These are phyloP conservation scores for Blastobotrys indianensis DNA, from an alignment of 1,139 yeast species.

Conservation along the genomic window DNA sequence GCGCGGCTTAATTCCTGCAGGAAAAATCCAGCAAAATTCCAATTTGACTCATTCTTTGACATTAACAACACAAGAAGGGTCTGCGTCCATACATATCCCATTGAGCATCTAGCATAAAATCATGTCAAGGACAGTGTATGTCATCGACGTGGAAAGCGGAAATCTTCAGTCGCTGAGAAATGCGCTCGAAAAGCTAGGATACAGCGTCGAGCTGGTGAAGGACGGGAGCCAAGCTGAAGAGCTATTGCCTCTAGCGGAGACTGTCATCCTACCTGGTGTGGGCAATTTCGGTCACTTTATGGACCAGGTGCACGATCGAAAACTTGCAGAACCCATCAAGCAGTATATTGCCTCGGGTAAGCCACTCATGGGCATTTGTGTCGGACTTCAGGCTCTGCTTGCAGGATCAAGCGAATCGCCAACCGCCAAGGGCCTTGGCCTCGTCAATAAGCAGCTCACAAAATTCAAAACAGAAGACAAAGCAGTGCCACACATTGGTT, in stretches of 20 bases:
- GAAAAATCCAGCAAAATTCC: too few species aligned
- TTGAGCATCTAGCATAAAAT: not conserved
- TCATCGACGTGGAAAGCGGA: conserved; percentile 94
- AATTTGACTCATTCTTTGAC: too few species aligned
- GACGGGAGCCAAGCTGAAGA: conserved; percentile 29
- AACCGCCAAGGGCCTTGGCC: conserved; percentile 49
- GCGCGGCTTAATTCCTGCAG: too few species aligned
- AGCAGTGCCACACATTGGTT: conserved; percentile 93
- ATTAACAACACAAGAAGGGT: too few species aligned
- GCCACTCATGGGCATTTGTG: conserved; percentile 94
- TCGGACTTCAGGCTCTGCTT: conserved; percentile 84
- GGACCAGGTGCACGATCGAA: conserved; percentile 53
- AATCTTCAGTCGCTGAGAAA: conserved; percentile 83
- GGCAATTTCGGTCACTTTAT: conserved; percentile 96
- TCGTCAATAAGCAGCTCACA: conserved; percentile 47
- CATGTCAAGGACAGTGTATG: conserved; percentile 45
- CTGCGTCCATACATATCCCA: too few species aligned
- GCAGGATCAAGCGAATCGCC: conserved; percentile 70
- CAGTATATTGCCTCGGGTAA: conserved; percentile 66
- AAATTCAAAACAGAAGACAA: conserved; percentile 61
- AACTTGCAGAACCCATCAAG: conserved; percentile 59
- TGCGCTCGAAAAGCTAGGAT: conserved; percentile 76
- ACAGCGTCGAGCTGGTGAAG: conserved; percentile 40
- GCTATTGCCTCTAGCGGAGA: conserved; percentile 28
- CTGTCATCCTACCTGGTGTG: conserved; percentile 72